Percentiles rank a stretch among this genome's conserved stretches.
These are phyloP conservation scores for Luzula sylvatica DNA, from an alignment of 176 grass and related monocot species.

Conservation along the genomic window DNA sequence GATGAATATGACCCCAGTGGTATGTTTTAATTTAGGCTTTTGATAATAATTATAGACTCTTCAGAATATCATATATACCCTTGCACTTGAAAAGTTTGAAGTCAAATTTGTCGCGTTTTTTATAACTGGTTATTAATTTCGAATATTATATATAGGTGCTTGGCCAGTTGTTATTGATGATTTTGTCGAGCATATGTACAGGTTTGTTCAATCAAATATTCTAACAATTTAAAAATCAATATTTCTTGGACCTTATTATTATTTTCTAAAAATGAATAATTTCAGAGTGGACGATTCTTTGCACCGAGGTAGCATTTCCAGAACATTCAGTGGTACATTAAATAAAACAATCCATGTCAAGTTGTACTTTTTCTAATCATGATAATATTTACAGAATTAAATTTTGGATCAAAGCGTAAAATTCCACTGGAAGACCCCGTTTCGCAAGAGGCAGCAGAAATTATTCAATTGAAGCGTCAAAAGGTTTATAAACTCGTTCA, in stretches of 20 bases:
- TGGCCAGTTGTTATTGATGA: slow-evolving; percentile 98
- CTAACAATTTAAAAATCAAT: not conserved
- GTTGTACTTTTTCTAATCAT: no score
- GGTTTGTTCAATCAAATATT: slow-evolving; percentile 30
- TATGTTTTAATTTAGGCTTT: no score
- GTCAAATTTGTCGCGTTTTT: no score
- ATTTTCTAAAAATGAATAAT: not conserved
- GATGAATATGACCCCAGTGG: slow-evolving; percentile 69
- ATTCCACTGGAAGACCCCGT: slow-evolving; percentile 24
- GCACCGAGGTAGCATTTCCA: slow-evolving; percentile 56
- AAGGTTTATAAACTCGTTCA: no score
- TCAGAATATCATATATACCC: no score
- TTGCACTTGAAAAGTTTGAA: no score
- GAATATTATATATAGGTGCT: slow-evolving; percentile 52
- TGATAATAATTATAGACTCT: no score
- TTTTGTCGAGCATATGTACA: slow-evolving; percentile 96
- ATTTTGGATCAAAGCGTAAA: slow-evolving; percentile 94
- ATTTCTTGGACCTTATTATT: not conserved
- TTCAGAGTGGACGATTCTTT: slow-evolving; percentile 18
- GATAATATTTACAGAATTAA: slow-evolving; percentile 44
- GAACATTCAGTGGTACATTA: slow-evolving; percentile 68
- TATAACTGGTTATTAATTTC: not conserved
- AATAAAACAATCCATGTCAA: not conserved
- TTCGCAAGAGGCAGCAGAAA: slow-evolving; percentile 29
- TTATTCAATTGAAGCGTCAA: slow-evolving; percentile 39